These are phyloP conservation scores for Petrea volubilis DNA, from an alignment of 257 asterid species.

Conservation along the genomic window DNA sequence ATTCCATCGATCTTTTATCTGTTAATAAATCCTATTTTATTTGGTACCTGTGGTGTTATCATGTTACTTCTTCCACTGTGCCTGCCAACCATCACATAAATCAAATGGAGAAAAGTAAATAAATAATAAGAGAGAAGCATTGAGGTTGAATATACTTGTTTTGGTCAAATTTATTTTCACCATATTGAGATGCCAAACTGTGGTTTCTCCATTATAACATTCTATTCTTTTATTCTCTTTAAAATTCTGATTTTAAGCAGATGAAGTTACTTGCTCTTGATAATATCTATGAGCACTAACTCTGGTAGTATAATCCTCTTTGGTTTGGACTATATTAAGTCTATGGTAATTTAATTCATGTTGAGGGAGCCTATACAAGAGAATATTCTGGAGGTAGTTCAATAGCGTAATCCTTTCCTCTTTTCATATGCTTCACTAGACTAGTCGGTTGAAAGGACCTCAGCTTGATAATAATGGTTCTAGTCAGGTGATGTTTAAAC, in stretches of 20 bases:
- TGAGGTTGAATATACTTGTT: not conserved
- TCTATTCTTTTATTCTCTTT: not conserved
- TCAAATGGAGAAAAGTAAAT: not conserved
- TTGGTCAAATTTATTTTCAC: not conserved
- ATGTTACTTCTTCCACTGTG: not conserved
- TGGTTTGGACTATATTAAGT: not conserved
- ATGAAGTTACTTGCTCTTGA: not conserved
- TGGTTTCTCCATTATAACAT: not conserved
- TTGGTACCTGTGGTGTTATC: not conserved
- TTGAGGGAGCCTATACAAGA: not conserved
- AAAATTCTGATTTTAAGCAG: not conserved
- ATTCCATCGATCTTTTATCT: constrained; percentile 21
- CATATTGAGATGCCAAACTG: not conserved
- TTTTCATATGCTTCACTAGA: not conserved
- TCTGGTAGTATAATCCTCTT: not conserved
- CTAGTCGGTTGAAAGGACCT: not conserved
- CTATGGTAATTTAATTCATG: not conserved
- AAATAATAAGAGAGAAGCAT: not conserved
- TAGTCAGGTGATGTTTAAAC: not conserved
- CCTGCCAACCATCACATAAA: not conserved
- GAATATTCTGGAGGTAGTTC: not conserved
- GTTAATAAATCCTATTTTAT: constrained; percentile 35
- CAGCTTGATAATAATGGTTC: not conserved
- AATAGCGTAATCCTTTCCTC: not conserved
- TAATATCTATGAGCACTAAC: not conserved